Evolutionary conservation across 192 early-diverging fungal species (phyloP), one percentile per base, ranked within the genome.

Genomic region (Diversispora epigaea): DNA sequence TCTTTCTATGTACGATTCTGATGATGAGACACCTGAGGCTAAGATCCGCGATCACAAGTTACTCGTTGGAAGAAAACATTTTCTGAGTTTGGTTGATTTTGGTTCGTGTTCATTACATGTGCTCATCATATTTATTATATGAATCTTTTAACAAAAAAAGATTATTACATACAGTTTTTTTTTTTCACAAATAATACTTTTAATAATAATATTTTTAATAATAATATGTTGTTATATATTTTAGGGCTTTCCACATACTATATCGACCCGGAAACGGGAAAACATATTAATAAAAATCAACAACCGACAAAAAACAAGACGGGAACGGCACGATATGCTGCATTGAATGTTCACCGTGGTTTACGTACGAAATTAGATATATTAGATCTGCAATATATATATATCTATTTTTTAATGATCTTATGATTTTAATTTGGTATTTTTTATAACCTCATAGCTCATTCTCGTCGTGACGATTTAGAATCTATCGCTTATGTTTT

Each of bases 301-400:
- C 75, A 61, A 21, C 67, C 65, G 22, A 77, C 76, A 10, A 81
- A 77, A 46, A 77, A 85, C 68, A 86, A 86, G 54, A 83, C 82
- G 64, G 94, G 94, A 4, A 96, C 94, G 5, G 94, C 94, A 5
- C 87, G 94, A 4, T 96, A 96, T 81, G 92, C 93, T 70, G 86
- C 84, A 55, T 87, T 96, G 69, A 91, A 93, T 76, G 92, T 94
- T 25, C 94, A 96, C 79, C 85, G 89, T 39, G 93, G 93, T 19
- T 78, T 91, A 81, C 87, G 90, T 91, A 77, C 67, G 78, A 80
- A 22, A 68, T 25, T 68, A 47, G 3, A 25, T 6, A 11, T 4
- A 32, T 32, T 32, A 32, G 25, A 32, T 32, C 25, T 32, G 25
- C n/a, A n/a, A n/a, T n/a, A n/a, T n/a, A n/a, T 32, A 32, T 32